phyloP scores from a whole-genome alignment of 345 rosid species.

The Turritis glabra region DNA sequence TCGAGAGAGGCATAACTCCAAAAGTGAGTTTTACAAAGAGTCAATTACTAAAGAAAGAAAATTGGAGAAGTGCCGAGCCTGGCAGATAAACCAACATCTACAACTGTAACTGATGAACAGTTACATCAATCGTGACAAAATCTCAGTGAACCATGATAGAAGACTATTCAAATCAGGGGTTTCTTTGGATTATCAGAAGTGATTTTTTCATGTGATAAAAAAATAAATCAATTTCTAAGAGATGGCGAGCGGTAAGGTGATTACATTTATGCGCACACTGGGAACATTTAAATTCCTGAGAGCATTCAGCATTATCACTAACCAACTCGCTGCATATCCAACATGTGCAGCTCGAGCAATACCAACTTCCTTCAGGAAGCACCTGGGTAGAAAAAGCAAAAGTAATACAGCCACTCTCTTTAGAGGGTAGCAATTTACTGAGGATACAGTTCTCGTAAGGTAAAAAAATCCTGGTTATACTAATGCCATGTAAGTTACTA shows the following conservation, averaged over 20 bases:
- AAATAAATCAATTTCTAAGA: conserved; percentile 7
- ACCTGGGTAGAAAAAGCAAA: conserved; percentile 51
- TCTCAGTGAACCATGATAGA: background rate
- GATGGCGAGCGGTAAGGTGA: conserved; percentile 12
- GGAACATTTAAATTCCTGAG: conserved; percentile 62
- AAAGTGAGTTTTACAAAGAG: background rate
- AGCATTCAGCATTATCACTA: conserved; percentile 45
- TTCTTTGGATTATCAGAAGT: conserved; percentile 16
- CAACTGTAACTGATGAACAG: conserved; percentile 2
- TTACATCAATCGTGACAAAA: conserved; percentile 12
- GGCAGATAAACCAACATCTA: conserved; percentile 20
- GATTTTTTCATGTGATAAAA: background rate
- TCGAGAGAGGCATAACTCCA: background rate
- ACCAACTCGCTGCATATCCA: conserved; percentile 72
- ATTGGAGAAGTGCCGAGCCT: conserved; percentile 4
- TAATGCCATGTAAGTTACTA: conserved; percentile 10
- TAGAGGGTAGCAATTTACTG: conserved; percentile 5
- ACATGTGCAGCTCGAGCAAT: conserved; percentile 91
- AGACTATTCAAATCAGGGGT: conserved; percentile 14
- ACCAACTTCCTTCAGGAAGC: conserved; percentile 93
- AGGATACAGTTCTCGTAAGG: conserved; percentile 2
- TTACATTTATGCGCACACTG: conserved; percentile 95
- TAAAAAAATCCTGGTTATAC: background rate
- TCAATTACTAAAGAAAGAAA: conserved; percentile 18
- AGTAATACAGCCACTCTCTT: conserved; percentile 16